Base-by-base conservation (phyloP, 345 rosid species). In the Abelmoschus esculentus region DNA sequence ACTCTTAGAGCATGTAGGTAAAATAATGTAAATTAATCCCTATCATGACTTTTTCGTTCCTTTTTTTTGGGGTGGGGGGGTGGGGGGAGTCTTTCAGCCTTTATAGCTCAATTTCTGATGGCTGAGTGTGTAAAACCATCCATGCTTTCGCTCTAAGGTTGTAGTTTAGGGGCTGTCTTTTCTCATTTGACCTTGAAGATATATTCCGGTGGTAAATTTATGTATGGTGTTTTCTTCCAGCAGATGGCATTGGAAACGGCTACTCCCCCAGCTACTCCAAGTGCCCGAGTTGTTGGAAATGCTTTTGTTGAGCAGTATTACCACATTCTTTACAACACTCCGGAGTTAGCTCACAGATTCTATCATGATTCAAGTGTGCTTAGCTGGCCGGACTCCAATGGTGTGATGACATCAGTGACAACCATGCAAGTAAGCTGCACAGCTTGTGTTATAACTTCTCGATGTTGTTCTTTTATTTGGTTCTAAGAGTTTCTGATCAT, bases 251-350 rank as follows among this genome's bases (percentile, higher is more conserved):
- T 79, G 74, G 73, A 73, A 68, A 55, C 73, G 3, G 64, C 65
- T 12, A 67, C 40, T 66, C 70, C 73, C 18, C 68, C 67, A 46
- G 28, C 74, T 31, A 17, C 77, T 76, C 88, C 83, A 55, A 77
- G 79, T 78, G 89, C 83, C 74, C 87, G 80, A 69, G 74, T 84
- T 58, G 86, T 90, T 76, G 91, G 92, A 74, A 85, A 87, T 72
- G 91, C 89, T 73, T 90, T 90, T 73, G 89, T 82, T 67, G 86
- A 85, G 78, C 88, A 86, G 70, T 89, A 89, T 81, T 89, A 89
- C 72, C 85, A 84, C 32, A 87, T 84, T 72, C 89, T 89, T 78
- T 90, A 84, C 69, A 78, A 82, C 34, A 78, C 87, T 15, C 96
- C 92, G 0, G 86, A 87, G 60, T 66, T 80, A 72, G 90, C 81